These are phyloP conservation scores for Alnus glutinosa DNA, from an alignment of 306 rosid genomes.

Conservation along the genomic window DNA sequence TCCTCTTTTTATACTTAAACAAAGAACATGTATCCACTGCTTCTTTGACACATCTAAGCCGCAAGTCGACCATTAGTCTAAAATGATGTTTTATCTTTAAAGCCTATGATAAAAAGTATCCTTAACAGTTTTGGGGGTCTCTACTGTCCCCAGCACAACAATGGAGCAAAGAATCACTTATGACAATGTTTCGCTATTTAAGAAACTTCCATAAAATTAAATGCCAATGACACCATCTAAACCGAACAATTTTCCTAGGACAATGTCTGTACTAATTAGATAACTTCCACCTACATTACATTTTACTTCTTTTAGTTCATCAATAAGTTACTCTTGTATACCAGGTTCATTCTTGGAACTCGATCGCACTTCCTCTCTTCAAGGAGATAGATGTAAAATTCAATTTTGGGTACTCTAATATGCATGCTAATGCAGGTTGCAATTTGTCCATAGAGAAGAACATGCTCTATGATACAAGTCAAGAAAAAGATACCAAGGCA, in stretches of 20 bases:
- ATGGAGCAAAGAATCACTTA: background rate
- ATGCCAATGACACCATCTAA: background rate
- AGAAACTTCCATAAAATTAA: background rate
- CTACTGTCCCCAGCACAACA: background rate
- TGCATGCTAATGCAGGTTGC: no score
- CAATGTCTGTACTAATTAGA: background rate
- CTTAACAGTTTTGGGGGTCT: background rate
- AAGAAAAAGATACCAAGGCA: no score
- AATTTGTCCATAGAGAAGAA: no score
- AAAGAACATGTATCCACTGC: background rate
- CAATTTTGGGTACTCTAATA: no score
- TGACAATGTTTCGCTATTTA: background rate
- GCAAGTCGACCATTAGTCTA: background rate
- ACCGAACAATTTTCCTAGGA: background rate
- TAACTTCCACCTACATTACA: background rate
- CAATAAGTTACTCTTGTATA: background rate
- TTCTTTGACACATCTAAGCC: background rate
- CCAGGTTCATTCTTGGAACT: no score
- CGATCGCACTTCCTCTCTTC: no score
- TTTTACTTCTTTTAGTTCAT: background rate
- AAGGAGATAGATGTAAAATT: no score
- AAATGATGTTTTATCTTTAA: no score
- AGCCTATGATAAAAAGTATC: no score
- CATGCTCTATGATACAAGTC: no score
- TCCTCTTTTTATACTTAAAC: no score